Evolutionary conservation across 164 flowering plant species (phyloP), one percentile per base, ranked within the genome.

Genomic region (Liquidambar formosana): DNA sequence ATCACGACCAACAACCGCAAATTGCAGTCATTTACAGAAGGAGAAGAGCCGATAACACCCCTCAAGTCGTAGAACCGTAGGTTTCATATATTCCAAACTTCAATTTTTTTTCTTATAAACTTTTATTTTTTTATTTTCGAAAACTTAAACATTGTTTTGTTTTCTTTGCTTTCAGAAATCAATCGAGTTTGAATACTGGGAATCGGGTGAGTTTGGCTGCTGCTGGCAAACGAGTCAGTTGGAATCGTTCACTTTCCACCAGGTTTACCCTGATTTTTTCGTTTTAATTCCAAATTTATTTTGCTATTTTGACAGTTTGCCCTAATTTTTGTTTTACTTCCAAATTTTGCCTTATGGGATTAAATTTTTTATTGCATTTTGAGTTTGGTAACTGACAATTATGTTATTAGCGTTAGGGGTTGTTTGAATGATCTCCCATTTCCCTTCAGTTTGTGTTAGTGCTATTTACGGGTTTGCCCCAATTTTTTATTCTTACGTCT

Each of bases 231-330:
- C 75, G 94, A 67, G 75, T 81, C 63, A 92, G 97, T 82, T 92
- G 96, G 97, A 90, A 87, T 46, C 92, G 97, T 41, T 85, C 97
- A 1, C 95, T 94, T 58, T 90, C 93, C 21, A 90, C 85, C 76
- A 89, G 98, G 98, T 92, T 70, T 70, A 57, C 26, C 58, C 44
- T 53, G 53, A 51, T 63, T 33, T 48, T 53, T 28, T n/a, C n/a
- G 26, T 13, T 3, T 23, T 26, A 33, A 58, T 56, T 59, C 27
- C 22, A 1, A 8, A 10, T n/a, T 14, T 15, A 16, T 18, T 48
- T 23, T 5, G 22, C 5, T 65, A 22, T 28, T 9, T 49, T 8
- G 44, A 18, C 19, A 13, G 13, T 46, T 11, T 3, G 49, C 4
- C 11, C 12, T 64, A 18, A 1, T 18, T 15, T 64, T 75, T 53